A percentile compares a stretch with the other conserved stretches of the same genome.
Conservation (phyloP, 2,329 filamentous ascomycete species). For the Sclerotinia minor region DNA sequence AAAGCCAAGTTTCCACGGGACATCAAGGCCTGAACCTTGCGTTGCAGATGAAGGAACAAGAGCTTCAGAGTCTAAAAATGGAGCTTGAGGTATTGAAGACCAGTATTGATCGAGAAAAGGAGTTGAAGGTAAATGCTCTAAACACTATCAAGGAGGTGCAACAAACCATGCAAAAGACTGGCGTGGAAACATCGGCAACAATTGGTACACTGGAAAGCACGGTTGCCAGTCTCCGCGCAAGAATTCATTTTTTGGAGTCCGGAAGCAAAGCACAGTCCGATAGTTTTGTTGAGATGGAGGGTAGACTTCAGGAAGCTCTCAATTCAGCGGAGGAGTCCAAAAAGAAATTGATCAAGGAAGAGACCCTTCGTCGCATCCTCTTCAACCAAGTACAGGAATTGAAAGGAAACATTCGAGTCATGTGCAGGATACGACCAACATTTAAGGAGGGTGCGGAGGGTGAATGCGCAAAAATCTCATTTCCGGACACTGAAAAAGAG, state of each 20-base stretch:
- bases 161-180: conserved; percentile 45
- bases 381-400: conserved; percentile 98
- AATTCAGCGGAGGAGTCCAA: conserved; percentile 67
- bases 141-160: conserved; percentile 52
- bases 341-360: conserved; percentile 84
- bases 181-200: conserved; percentile 60
- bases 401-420: conserved; percentile 97
- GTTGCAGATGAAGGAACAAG: conserved; percentile 51
- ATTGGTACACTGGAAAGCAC: conserved; percentile 71
- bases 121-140: conserved; percentile 42
- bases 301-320: conserved; percentile 75
- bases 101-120: conserved; percentile 64
- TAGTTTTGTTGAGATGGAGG: conserved; percentile 78
- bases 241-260: conserved; percentile 86
- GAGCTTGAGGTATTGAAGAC: conserved; percentile 50
- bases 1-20: conserved; percentile 52
- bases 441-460: conserved; percentile 58
- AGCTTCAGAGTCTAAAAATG: conserved; percentile 52
- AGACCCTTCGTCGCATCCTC: conserved; percentile 83
- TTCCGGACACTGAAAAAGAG: conserved; percentile 77
- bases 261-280: conserved; percentile 87
- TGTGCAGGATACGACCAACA: conserved; percentile 88
- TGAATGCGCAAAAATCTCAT: conserved; percentile 71
- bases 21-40: conserved; percentile 41
- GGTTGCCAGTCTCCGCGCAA: conserved; percentile 72